phyloP scores from a whole-genome alignment of 441 rosid species.

The Melastoma candidum region DNA sequence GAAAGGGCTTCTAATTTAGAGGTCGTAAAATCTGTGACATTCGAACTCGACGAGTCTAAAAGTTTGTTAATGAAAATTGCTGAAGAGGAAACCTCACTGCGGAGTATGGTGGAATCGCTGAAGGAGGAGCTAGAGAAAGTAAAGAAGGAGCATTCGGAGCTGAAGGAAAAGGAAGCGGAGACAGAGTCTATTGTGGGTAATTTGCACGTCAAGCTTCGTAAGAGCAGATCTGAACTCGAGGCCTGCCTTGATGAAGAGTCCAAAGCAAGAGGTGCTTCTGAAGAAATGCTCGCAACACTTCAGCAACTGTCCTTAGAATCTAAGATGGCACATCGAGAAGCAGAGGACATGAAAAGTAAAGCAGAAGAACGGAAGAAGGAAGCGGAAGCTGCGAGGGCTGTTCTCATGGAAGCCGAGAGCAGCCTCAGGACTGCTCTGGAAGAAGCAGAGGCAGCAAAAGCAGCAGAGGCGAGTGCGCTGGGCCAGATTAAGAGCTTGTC shows the following conservation, averaged over 20 bases:
- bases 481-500: constrained; percentile 62
- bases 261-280: constrained; percentile 54
- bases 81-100: constrained; percentile 67
- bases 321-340: constrained; percentile 49
- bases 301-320: constrained; percentile 59
- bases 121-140: constrained; percentile 61
- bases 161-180: constrained; percentile 71
- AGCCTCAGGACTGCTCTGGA: constrained; percentile 54
- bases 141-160: constrained; percentile 61
- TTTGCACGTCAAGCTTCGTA: constrained; percentile 67
- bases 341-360: constrained; percentile 61
- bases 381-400: constrained; percentile 47
- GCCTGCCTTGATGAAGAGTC: constrained; percentile 48
- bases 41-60: constrained; percentile 69
- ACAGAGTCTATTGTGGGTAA: constrained; percentile 68
- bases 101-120: constrained; percentile 54
- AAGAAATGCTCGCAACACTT: constrained; percentile 70
- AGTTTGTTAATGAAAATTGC: constrained; percentile 58
- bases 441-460: constrained; percentile 82
- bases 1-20: constrained; percentile 64
- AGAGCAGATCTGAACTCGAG: constrained; percentile 71
- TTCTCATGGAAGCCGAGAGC: constrained; percentile 65
- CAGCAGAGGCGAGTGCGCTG: constrained; percentile 53
- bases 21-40: constrained; percentile 52
- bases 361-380: constrained; percentile 58